Percentiles rank a stretch among this genome's conserved stretches.
Conservation (phyloP, 139 green algal genomes). For the Chlamydomonas sp. region DNA sequence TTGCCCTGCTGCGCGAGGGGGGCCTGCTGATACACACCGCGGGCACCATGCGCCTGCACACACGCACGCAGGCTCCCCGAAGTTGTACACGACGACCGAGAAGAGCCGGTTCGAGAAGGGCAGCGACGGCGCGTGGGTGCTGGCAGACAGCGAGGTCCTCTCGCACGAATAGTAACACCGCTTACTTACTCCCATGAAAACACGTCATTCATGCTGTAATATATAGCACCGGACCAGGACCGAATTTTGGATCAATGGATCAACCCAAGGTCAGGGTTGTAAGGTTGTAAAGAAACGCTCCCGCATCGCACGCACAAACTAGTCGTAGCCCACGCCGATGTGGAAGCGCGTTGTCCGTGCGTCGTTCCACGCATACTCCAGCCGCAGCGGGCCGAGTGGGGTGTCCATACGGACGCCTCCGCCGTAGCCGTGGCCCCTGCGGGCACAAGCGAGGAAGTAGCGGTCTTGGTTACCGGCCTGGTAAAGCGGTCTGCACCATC, state of each 20-base stretch:
- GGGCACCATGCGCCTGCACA: too few species aligned
- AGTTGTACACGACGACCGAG: neutral
- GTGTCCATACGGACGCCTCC: slow-evolving; percentile 79
- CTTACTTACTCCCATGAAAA: too few species aligned
- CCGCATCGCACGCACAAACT: too few species aligned
- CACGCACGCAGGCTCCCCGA: neutral
- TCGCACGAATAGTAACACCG: too few species aligned
- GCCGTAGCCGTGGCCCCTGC: slow-evolving; percentile 76
- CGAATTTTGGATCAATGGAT: neutral
- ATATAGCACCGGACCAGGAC: too few species aligned
- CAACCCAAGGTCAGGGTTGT: slow-evolving; percentile 4
- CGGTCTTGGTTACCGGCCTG: too few species aligned
- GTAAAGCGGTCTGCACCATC: too few species aligned
- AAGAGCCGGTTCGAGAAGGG: slow-evolving; percentile 5
- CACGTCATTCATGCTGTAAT: too few species aligned
- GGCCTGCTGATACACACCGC: too few species aligned
- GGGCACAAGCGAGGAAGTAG: neutral
- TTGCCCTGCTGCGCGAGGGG: too few species aligned
- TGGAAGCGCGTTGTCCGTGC: slow-evolving; percentile 72
- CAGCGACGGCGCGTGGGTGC: neutral
- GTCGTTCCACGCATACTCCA: slow-evolving; percentile 96
- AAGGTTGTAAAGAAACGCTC: neutral
- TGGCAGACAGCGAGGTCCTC: neutral
- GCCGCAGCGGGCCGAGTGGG: slow-evolving; percentile 82
- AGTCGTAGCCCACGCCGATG: slow-evolving; percentile 78